Base-by-base conservation (phyloP, 345 rosid genomes). In the Corymbia maculata region DNA sequence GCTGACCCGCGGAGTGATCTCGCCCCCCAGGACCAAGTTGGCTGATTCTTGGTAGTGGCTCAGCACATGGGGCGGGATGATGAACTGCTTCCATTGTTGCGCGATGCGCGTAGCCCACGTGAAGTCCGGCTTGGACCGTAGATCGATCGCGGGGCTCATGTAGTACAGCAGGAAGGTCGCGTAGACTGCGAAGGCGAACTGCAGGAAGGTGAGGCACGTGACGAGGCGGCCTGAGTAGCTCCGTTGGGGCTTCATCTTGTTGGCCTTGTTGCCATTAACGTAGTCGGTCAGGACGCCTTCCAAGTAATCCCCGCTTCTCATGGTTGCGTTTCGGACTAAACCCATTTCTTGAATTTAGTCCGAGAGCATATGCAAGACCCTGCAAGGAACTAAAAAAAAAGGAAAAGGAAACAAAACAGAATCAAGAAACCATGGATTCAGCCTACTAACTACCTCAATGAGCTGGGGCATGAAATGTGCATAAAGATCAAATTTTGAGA, bases 91-190 rank as follows among this genome's bases (percentile, higher is more conserved):
- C 98, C 98, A 93, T 84, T 94, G 94, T 75, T 93, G 91, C 4
- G 99, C 98, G 66, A 97, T 92, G 82, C 95, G 93, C 28, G 97
- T 93, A 45, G 99, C 98, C 99, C 99, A 96, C 3, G 96, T 53
- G 89, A 98, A 97, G 91, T 98, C 99, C 7, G 99, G 98, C 88
- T 92, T 95, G 79, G 98, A 89, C 87, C 93, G 89, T 49, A 98
- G 94, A 89, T 97, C 99, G 9, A 98, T 90, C 4, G 96, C 87
- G 3, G 98, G 99, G 87, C 98, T 93, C 98, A 97, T 95, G 93
- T 91, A 98, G 95, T 98, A 98, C 84, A 98, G 90, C 55, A 97
- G 94, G 90, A 95, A 93, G 17, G 99, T 98, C 57, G 99, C 99
- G 89, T 97, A 98, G 79, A 97, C 92, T 8, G 99, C 99, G 53